Conservation (phyloP, 805 yeast genomes). For the Nakazawaea holstii region DNA sequence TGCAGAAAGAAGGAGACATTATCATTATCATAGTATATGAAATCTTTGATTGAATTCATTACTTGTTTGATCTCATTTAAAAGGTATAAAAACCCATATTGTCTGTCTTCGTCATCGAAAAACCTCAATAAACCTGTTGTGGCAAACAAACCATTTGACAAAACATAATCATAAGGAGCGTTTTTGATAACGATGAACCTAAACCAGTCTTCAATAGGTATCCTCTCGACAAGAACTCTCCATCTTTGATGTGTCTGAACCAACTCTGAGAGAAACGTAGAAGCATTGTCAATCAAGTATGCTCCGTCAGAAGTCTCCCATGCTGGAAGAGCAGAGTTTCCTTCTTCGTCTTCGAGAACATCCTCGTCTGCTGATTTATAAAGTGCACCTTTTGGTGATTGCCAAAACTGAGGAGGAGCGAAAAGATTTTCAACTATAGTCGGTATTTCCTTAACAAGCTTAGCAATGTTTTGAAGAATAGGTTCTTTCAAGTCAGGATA, state of each 20-base stretch:
- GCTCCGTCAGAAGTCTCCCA: slow-evolving; percentile 52
- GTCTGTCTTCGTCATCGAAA: slow-evolving; percentile 50
- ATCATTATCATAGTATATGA: slow-evolving; percentile 23
- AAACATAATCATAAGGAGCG: slow-evolving; percentile 57
- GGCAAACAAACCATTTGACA: slow-evolving; percentile 49
- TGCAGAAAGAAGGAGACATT: slow-evolving; percentile 31
- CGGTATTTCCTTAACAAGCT: slow-evolving; percentile 42
- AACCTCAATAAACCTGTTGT: slow-evolving; percentile 49
- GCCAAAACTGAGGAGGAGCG: slow-evolving; percentile 38
- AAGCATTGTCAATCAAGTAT: slow-evolving; percentile 43
- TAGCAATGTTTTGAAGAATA: slow-evolving; percentile 43
- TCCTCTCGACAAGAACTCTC: slow-evolving; percentile 31
- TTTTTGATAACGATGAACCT: slow-evolving; percentile 42
- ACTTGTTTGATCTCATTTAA: slow-evolving; percentile 13
- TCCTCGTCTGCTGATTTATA: slow-evolving; percentile 37
- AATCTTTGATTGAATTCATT: slow-evolving; percentile 17
- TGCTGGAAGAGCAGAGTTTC: slow-evolving; percentile 30
- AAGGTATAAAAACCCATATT: slow-evolving; percentile 34
- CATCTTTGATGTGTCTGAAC: slow-evolving; percentile 48
- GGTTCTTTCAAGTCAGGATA: slow-evolving; percentile 66
- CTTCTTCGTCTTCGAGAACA: slow-evolving; percentile 36
- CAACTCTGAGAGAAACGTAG: slow-evolving; percentile 45
- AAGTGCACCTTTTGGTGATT: slow-evolving; percentile 32
- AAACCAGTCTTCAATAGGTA: slow-evolving; percentile 40
- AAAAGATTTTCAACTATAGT: slow-evolving; percentile 26